Evolutionary conservation across 2,329 filamentous ascomycete species (phyloP), one percentile per base, ranked within the genome.

Genomic region (Paecilomyces niveus): DNA sequence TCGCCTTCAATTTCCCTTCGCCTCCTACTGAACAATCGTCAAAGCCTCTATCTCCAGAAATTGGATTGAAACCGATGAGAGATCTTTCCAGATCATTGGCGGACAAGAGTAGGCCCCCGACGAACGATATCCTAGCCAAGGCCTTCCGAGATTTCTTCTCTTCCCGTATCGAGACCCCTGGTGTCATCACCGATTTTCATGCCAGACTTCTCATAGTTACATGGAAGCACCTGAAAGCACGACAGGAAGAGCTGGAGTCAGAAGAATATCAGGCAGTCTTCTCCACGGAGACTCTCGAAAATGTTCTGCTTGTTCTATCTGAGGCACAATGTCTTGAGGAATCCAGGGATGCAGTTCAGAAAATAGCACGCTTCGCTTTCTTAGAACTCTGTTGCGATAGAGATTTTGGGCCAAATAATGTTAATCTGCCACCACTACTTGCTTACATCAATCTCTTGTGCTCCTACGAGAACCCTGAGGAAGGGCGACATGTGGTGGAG

Each of bases 21-120:
- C 76, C 84, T 3, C 81, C 85, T 18, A 80, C 84, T 59, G 77
- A 82, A 58, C 74, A 86, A 51, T 79, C 86, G 55, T 81, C 66
- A 10, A 53, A 63, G 86, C 65, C 77, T 86, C 60, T 89, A 86
- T 67, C 88, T 85, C 71, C 72, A 2, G 72, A 75, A 54, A 66
- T 67, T 0, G 92, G 91, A 56, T 83, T 92, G 67, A 84, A 85
- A 63, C 83, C 82, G 15, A 84, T 96, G 76, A 82, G 89, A 66
- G 83, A 89, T 59, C 83, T 90, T 71, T 78, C 83, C 56, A 83
- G 84, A 64, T 83, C 85, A 60, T 76, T 87, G 64, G 80, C 83
- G 55, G 82, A 89, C 58, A 81, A 83, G 55, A 78, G 86, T 35
- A 83, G 90, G 33, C 82, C 85, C 9, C 91, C 90, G 15, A 73